phyloP scores from a whole-genome alignment of 768 basidiomycete species.

The Leccinum imitatum region DNA sequence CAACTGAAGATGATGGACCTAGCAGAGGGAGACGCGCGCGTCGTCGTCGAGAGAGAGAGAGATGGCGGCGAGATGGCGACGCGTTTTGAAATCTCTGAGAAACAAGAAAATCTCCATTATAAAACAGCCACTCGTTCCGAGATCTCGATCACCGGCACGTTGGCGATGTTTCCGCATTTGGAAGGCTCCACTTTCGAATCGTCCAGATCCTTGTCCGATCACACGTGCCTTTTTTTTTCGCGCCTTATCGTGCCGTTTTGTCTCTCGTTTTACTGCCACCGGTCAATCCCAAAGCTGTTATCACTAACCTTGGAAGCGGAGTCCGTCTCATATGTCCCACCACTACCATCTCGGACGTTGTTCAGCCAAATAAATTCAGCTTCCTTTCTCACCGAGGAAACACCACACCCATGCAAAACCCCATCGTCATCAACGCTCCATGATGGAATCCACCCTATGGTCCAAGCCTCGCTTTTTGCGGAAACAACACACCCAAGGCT shows the following conservation, averaged over 20 bases:
- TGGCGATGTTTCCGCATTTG: not conserved
- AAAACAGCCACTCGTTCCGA: constrained; percentile 10
- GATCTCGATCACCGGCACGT: constrained; percentile 23
- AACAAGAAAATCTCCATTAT: not conserved
- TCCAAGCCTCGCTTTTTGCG: not conserved
- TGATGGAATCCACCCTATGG: not conserved
- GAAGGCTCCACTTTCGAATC: constrained; percentile 22
- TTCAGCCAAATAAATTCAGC: not conserved
- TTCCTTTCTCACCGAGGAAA: not conserved
- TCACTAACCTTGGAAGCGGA: not conserved
- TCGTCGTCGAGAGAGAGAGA: not conserved
- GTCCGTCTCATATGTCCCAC: not conserved
- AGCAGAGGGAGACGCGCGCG: not conserved
- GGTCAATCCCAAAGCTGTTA: not conserved
- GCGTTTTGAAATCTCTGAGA: constrained; percentile 16
- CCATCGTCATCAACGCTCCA: not conserved
- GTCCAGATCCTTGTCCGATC: constrained; percentile 24
- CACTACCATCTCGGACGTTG: not conserved
- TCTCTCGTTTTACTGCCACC: not conserved
- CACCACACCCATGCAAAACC: no score
- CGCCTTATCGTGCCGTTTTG: constrained; percentile 15
- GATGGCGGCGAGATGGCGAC: not conserved
- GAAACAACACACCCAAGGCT: not conserved
- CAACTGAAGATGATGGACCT: not conserved
- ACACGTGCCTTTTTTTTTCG: constrained; percentile 15